phyloP scores from a whole-genome alignment of 2,329 filamentous ascomycete species.

The Orbilia javanica region DNA sequence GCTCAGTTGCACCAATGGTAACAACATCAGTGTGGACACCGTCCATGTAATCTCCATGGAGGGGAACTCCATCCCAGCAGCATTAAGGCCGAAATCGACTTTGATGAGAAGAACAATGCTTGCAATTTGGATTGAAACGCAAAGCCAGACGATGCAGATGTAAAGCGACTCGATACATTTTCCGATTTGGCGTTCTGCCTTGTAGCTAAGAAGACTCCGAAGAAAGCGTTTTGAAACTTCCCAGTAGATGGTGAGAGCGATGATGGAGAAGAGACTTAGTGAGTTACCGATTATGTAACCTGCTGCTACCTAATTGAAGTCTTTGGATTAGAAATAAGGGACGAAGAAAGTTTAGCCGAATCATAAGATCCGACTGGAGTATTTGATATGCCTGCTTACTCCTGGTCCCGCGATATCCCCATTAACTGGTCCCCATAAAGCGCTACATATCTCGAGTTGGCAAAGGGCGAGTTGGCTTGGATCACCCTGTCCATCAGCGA shows the following conservation, averaged over 20 bases:
- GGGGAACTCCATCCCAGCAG: conserved; percentile 30
- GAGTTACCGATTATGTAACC: conserved; percentile 43
- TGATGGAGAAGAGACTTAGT: conserved; percentile 16
- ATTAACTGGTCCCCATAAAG: conserved; percentile 35
- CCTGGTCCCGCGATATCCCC: conserved; percentile 38
- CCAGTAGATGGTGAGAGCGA: conserved; percentile 28
- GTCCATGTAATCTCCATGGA: conserved; percentile 43
- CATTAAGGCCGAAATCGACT: conserved; percentile 24
- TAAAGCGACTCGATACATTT: conserved; percentile 25
- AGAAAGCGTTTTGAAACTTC: not conserved
- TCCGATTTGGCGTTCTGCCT: conserved; percentile 6
- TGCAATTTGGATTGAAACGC: conserved; percentile 26
- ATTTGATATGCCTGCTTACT: conserved; percentile 8
- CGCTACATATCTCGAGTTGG: conserved; percentile 17
- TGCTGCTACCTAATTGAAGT: conserved; percentile 16
- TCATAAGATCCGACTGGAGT: not conserved
- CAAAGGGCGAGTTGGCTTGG: conserved; percentile 10
- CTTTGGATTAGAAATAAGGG: not conserved
- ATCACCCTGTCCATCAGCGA: not conserved
- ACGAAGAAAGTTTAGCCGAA: too few relatives aligned
- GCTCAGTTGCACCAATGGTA: conserved; percentile 19
- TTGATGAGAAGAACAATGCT: conserved; percentile 25
- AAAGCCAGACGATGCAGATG: conserved; percentile 34
- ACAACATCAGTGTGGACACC: conserved; percentile 24
- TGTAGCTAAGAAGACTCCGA: conserved; percentile 5